Evolutionary conservation across 768 basidiomycete species (phyloP).

Genomic region (Trametes cubensis): DNA sequence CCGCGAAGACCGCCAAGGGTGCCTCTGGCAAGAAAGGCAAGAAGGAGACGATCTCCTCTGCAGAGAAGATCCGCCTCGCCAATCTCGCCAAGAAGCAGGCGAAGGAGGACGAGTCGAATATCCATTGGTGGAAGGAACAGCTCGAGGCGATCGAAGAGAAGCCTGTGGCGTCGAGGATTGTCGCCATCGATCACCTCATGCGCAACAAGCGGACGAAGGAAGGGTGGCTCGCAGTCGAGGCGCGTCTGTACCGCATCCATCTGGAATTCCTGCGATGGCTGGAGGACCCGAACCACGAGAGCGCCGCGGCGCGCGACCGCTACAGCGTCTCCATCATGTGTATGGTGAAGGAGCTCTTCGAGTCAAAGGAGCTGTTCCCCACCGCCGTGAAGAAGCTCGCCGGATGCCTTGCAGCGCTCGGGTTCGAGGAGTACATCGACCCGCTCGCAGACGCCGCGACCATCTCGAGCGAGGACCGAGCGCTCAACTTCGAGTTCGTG

Average conservation of each 20-base stretch:
- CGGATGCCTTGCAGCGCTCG: slow-evolving; percentile 47
- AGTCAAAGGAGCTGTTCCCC: slow-evolving; percentile 40
- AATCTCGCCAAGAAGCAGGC: slow-evolving; percentile 50
- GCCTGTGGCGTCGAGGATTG: slow-evolving; percentile 37
- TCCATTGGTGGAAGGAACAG: slow-evolving; percentile 56
- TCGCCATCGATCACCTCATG: slow-evolving; percentile 40
- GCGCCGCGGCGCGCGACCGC: slow-evolving; percentile 43
- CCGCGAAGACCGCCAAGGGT: neutral
- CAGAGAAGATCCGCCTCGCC: slow-evolving; percentile 46
- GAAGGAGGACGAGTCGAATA: slow-evolving; percentile 42
- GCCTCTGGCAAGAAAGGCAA: slow-evolving; percentile 27
- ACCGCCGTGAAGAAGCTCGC: slow-evolving; percentile 41
- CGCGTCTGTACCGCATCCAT: slow-evolving; percentile 55
- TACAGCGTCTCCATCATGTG: slow-evolving; percentile 51
- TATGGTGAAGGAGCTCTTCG: slow-evolving; percentile 48
- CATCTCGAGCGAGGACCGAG: slow-evolving; percentile 30
- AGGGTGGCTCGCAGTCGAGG: slow-evolving; percentile 50
- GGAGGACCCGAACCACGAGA: slow-evolving; percentile 43
- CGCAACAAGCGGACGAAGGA: slow-evolving; percentile 50
- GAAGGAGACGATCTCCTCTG: slow-evolving; percentile 40
- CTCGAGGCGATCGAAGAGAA: slow-evolving; percentile 43
- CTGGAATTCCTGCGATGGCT: slow-evolving; percentile 57
- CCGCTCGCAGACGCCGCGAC: slow-evolving; percentile 21
- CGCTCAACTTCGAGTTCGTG: slow-evolving; percentile 53
- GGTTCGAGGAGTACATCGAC: slow-evolving; percentile 46